Evolutionary conservation across 805 yeast genomes (phyloP).

Genomic region (Barnettozyma populi): DNA sequence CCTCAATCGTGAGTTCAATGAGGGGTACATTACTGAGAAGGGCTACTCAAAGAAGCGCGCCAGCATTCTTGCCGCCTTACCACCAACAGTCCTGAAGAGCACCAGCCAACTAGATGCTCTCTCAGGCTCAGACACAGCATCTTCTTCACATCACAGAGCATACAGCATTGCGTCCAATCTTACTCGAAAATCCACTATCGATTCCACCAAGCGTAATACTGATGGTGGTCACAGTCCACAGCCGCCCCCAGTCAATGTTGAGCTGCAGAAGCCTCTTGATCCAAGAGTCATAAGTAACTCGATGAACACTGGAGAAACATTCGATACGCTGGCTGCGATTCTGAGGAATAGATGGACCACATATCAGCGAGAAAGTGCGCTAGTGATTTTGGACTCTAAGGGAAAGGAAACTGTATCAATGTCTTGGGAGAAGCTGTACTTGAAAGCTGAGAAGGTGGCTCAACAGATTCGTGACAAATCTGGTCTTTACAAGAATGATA

Average conservation of each 20-base stretch:
- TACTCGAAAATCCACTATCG: constrained; percentile 27
- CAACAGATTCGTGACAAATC: constrained; percentile 71
- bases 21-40: constrained; percentile 68
- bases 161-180: constrained; percentile 23
- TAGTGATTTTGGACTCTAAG: constrained; percentile 63
- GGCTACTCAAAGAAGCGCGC: constrained; percentile 62
- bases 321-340: constrained; percentile 64
- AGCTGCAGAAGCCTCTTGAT: constrained; percentile 42
- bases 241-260: constrained; percentile 26
- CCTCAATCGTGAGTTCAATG: constrained; percentile 47
- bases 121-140: constrained; percentile 2
- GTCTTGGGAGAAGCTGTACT: constrained; percentile 84
- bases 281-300: constrained; percentile 45
- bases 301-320: constrained; percentile 33
- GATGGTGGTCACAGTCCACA: constrained; percentile 24
- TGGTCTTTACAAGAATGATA: constrained; percentile 71
- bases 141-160: constrained; percentile 18
- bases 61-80: constrained; percentile 26
- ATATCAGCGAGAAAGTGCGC: constrained; percentile 63
- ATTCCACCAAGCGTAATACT: constrained; percentile 20
- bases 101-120: not conserved
- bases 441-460: constrained; percentile 82
- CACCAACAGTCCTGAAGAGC: constrained; percentile 8
- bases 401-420: constrained; percentile 77
- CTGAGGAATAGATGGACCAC: constrained; percentile 66